These are phyloP conservation scores for Saccharomyces hybrid DNA, from an alignment of 1,139 yeast genomes.

Conservation along the genomic window DNA sequence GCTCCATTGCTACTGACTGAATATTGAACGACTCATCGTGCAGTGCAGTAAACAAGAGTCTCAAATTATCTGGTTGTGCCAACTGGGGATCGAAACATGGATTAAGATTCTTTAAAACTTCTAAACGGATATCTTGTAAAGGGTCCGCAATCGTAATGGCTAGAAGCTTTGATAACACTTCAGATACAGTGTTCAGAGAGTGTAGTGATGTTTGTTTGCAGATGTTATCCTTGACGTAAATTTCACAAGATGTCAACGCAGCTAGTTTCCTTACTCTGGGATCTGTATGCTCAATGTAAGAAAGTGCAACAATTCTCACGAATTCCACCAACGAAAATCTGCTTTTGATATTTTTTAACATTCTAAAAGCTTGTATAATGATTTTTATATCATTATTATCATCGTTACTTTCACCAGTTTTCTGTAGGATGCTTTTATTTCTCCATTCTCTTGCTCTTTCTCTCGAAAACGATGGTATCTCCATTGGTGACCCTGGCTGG, in stretches of 20 bases:
- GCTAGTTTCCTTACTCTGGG: constrained; percentile 79
- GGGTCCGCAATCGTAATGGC: constrained; percentile 91
- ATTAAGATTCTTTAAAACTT: constrained; percentile 67
- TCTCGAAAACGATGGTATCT: constrained; percentile 47
- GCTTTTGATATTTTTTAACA: constrained; percentile 70
- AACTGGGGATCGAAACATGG: constrained; percentile 81
- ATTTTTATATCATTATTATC: constrained; percentile 30
- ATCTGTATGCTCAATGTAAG: constrained; percentile 73
- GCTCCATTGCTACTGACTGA: constrained; percentile 67
- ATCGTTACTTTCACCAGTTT: constrained; percentile 34
- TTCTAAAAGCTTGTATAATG: constrained; percentile 38
- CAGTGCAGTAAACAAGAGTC: constrained; percentile 76
- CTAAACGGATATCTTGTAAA: constrained; percentile 73
- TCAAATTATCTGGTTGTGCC: constrained; percentile 87
- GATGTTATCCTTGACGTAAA: constrained; percentile 77
- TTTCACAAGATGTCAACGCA: constrained; percentile 71
- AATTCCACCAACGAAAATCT: constrained; percentile 77
- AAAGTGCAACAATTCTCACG: constrained; percentile 73
- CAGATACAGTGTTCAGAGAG: constrained; percentile 77
- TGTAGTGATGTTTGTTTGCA: constrained; percentile 80
- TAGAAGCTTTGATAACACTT: constrained; percentile 72
- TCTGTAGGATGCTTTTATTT: constrained; percentile 63
- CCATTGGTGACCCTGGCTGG: constrained; percentile 86
- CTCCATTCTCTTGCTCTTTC: constrained; percentile 71
- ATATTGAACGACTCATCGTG: constrained; percentile 87